Evolutionary conservation across 345 rosid genomes (phyloP).

Genomic region (Euphorbia pulcherrima): DNA sequence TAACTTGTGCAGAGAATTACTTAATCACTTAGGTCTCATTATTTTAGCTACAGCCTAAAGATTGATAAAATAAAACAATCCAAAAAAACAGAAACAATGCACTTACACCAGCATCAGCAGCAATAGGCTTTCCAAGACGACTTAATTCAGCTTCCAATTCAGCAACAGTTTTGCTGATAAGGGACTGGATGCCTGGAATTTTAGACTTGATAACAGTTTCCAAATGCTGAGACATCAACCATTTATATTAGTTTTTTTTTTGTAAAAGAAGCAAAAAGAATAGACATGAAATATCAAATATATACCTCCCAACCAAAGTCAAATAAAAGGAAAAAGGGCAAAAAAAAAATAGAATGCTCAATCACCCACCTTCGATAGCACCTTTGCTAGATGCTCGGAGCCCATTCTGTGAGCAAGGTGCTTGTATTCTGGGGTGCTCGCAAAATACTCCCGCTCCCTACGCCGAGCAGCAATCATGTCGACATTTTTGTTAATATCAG

Average conservation of each 20-base stretch:
- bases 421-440: slow-evolving; percentile 80
- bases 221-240: slow-evolving; percentile 65
- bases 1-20: slow-evolving; percentile 10
- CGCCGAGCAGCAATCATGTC: slow-evolving; percentile 99
- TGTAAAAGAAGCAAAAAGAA: neutral
- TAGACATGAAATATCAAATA: neutral
- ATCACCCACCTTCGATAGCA: slow-evolving; percentile 77
- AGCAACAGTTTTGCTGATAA: slow-evolving; percentile 74
- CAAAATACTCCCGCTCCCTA: slow-evolving; percentile 92
- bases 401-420: slow-evolving; percentile 98
- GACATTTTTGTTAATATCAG: slow-evolving; percentile 91
- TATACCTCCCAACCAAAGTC: neutral
- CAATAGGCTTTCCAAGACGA: slow-evolving; percentile 97
- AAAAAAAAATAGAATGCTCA: no score
- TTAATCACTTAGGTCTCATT: neutral
- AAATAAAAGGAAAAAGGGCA: neutral
- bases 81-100: neutral
- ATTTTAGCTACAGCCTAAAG: slow-evolving; percentile 18
- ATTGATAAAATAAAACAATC: neutral
- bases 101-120: slow-evolving; percentile 96
- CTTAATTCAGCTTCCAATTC: slow-evolving; percentile 88
- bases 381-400: slow-evolving; percentile 90
- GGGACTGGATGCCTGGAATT: slow-evolving; percentile 95
- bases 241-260: slow-evolving; percentile 14
- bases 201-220: slow-evolving; percentile 93